These are phyloP conservation scores for Lasiodiplodia sp. DNA, from an alignment of 2,329 filamentous ascomycete genomes.

Conservation along the genomic window DNA sequence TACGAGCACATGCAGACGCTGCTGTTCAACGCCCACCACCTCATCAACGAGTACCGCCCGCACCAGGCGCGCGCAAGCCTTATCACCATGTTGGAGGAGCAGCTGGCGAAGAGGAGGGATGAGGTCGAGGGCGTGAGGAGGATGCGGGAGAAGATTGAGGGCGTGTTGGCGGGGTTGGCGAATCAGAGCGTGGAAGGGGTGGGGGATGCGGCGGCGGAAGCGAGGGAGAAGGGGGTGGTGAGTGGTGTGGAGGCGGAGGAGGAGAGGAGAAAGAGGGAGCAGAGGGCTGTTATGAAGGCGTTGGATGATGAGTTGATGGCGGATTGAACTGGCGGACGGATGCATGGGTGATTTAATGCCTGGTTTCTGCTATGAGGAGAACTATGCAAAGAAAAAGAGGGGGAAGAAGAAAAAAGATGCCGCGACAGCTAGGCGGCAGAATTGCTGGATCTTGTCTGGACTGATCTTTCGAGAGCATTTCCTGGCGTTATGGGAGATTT, in stretches of 20 bases:
- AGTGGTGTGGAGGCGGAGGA: neutral
- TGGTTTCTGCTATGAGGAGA: neutral
- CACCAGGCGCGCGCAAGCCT: constrained; percentile 90
- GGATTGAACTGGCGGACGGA: constrained; percentile 9
- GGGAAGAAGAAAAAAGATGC: neutral
- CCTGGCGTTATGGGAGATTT: neutral
- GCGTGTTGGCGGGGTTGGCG: constrained; percentile 73
- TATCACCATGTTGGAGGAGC: constrained; percentile 86
- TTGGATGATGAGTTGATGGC: constrained; percentile 27
- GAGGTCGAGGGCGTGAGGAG: constrained; percentile 75
- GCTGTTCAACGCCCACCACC: constrained; percentile 89
- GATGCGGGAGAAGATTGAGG: constrained; percentile 75
- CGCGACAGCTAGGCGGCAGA: neutral
- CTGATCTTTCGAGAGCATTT: neutral
- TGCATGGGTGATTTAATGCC: neutral
- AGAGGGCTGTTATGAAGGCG: constrained; percentile 29
- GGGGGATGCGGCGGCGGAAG: constrained; percentile 1
- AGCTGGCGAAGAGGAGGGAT: constrained; percentile 73
- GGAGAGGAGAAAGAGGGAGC: constrained; percentile 15
- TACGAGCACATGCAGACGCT: constrained; percentile 80
- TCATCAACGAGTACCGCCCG: constrained; percentile 92
- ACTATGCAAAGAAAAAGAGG: neutral
- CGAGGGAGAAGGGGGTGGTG: neutral
- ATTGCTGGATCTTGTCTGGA: neutral
- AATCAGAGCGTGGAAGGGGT: constrained; percentile 32